A percentile compares a stretch with the other conserved stretches of the same genome.
These are phyloP conservation scores for Bruguiera parviflora DNA, from an alignment of 345 rosid genomes.

Conservation along the genomic window DNA sequence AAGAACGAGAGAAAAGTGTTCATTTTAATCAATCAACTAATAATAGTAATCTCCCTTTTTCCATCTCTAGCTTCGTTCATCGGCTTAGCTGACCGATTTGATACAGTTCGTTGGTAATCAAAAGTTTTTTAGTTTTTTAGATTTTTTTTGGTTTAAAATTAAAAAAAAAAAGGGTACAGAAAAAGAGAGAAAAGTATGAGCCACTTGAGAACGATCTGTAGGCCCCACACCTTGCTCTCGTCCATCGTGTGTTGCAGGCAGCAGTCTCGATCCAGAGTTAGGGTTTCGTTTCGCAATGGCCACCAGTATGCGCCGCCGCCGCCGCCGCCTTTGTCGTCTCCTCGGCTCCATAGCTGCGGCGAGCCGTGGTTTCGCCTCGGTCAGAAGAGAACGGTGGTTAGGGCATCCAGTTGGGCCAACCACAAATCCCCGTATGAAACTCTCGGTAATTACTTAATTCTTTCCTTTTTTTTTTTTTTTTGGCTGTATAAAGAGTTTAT, in stretches of 20 bases:
- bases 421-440: slow-evolving; percentile 87
- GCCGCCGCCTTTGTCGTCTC: slow-evolving; percentile 33
- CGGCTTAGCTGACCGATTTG: neutral
- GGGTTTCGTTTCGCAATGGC: slow-evolving; percentile 54
- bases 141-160: too few species aligned
- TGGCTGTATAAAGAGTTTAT: too few species aligned
- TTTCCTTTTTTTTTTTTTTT: neutral
- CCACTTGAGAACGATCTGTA: slow-evolving; percentile 57
- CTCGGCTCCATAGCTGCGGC: slow-evolving; percentile 39
- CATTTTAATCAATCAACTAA: neutral
- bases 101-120: too few species aligned
- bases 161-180: neutral
- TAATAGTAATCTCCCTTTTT: neutral
- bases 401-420: slow-evolving; percentile 66
- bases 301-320: slow-evolving; percentile 32
- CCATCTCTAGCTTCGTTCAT: neutral
- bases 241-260: slow-evolving; percentile 44
- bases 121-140: too few species aligned
- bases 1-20: too few species aligned
- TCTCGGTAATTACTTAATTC: slow-evolving; percentile 47
- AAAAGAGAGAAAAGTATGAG: slow-evolving; percentile 36
- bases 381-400: slow-evolving; percentile 56
- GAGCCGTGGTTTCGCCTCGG: slow-evolving; percentile 49
- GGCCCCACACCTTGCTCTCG: slow-evolving; percentile 56
- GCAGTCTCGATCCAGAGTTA: slow-evolving; percentile 41